Conservation (phyloP, 305 asterid species). For the Petunia hybrid region DNA sequence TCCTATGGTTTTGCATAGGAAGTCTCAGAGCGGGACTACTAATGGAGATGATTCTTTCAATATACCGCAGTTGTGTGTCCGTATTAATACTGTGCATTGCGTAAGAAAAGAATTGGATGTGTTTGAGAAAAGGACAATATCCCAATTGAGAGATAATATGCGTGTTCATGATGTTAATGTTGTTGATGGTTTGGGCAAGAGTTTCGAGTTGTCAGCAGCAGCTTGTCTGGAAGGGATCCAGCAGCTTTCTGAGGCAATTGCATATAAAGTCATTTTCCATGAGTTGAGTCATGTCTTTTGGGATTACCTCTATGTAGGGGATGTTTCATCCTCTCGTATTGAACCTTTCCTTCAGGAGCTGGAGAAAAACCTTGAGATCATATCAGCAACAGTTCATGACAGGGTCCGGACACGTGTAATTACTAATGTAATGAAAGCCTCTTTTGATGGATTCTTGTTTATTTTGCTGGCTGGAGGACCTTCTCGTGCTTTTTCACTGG, state of each 20-base stretch:
- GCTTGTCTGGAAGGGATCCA: slow-evolving; percentile 77
- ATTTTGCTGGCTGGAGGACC: slow-evolving; percentile 91
- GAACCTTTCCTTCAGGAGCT: slow-evolving; percentile 87
- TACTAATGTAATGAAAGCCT: slow-evolving; percentile 83
- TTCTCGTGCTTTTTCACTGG: slow-evolving; percentile 59
- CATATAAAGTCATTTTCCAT: slow-evolving; percentile 72
- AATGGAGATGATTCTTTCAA: slow-evolving; percentile 53
- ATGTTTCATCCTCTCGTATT: slow-evolving; percentile 72
- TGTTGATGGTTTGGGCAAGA: slow-evolving; percentile 46
- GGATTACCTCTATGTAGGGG: slow-evolving; percentile 71
- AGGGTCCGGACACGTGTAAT: slow-evolving; percentile 82
- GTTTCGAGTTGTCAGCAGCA: slow-evolving; percentile 63
- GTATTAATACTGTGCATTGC: slow-evolving; percentile 74
- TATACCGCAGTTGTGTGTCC: slow-evolving; percentile 67
- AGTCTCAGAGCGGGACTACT: slow-evolving; percentile 47
- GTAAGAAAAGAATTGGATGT: slow-evolving; percentile 73
- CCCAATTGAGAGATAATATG: slow-evolving; percentile 63
- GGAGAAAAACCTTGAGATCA: slow-evolving; percentile 71
- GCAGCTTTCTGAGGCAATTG: slow-evolving; percentile 76
- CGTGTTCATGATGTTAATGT: slow-evolving; percentile 50
- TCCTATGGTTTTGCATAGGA: slow-evolving; percentile 51
- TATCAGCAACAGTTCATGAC: slow-evolving; percentile 80
- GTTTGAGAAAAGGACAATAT: slow-evolving; percentile 60
- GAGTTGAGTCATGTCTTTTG: slow-evolving; percentile 66
- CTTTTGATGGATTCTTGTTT: slow-evolving; percentile 75